Evolutionary conservation across 805 yeast species (phyloP).

Genomic region (Starmerella potacharoeniae): DNA sequence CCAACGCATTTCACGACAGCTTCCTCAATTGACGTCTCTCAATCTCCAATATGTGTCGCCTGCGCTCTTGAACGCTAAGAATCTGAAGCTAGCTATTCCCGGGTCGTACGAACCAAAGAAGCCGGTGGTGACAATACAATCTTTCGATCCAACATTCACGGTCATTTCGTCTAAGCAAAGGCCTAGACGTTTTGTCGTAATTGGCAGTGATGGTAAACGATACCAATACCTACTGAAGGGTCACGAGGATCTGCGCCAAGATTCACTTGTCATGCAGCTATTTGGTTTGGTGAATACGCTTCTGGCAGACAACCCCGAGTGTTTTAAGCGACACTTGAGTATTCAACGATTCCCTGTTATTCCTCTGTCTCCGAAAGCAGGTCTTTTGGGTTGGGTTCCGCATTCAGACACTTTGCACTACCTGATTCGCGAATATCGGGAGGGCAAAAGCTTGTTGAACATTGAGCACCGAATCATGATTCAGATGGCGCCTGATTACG

Average conservation of each 20-base stretch:
- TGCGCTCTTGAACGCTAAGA: constrained; percentile 60
- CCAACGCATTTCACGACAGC: constrained; percentile 76
- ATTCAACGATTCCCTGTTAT: constrained; percentile 88
- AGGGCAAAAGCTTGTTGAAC: constrained; percentile 75
- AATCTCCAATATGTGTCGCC: constrained; percentile 94
- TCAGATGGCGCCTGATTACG: constrained; percentile 97
- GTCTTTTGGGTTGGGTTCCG: constrained; percentile 93
- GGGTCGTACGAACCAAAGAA: constrained; percentile 85
- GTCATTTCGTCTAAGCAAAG: constrained; percentile 93
- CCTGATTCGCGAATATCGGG: constrained; percentile 83
- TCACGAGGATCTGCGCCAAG: constrained; percentile 96
- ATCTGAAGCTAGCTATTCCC: constrained; percentile 81
- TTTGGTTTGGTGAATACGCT: constrained; percentile 91
- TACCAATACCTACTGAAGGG: constrained; percentile 80
- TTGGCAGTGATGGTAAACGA: constrained; percentile 86
- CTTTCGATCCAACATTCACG: constrained; percentile 70
- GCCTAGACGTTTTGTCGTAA: constrained; percentile 70
- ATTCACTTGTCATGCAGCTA: constrained; percentile 92
- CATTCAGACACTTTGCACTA: constrained; percentile 95
- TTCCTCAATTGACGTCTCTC: constrained; percentile 74
- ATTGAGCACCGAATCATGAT: constrained; percentile 92
- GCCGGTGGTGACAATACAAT: constrained; percentile 57
- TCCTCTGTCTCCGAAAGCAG: constrained; percentile 95
- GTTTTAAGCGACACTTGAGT: constrained; percentile 89
- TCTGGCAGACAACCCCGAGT: constrained; percentile 80